A percentile compares a stretch with the other conserved stretches of the same genome.
These are phyloP conservation scores for Pisolithus tinctorius DNA, from an alignment of 768 basidiomycete species.

Conservation along the genomic window DNA sequence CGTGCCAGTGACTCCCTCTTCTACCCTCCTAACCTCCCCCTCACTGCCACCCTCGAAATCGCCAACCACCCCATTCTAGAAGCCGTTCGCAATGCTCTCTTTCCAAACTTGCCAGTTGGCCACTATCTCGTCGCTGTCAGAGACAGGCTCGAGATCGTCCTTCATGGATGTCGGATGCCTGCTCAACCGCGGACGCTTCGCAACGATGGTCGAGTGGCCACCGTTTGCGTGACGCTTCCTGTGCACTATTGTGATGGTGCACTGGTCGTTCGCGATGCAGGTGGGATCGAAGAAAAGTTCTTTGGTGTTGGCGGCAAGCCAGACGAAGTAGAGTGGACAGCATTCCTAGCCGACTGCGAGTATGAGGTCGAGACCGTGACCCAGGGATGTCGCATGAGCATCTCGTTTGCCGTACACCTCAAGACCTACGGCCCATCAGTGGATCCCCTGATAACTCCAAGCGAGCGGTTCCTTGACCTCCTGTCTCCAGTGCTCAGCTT, in stretches of 20 bases:
- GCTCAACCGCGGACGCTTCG: slow-evolving; percentile 47
- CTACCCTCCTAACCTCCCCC: slow-evolving; percentile 65
- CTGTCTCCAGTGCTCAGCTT: slow-evolving; percentile 66
- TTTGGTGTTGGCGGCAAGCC: slow-evolving; percentile 53
- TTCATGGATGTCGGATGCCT: slow-evolving; percentile 51
- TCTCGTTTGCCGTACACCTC: slow-evolving; percentile 68
- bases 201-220: slow-evolving; percentile 66
- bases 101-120: slow-evolving; percentile 61
- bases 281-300: slow-evolving; percentile 57
- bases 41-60: slow-evolving; percentile 72
- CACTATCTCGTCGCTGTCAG: slow-evolving; percentile 63
- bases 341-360: slow-evolving; percentile 68
- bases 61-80: slow-evolving; percentile 80
- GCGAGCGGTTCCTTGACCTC: slow-evolving; percentile 65
- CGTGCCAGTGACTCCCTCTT: slow-evolving; percentile 51
- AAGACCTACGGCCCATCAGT: slow-evolving; percentile 59
- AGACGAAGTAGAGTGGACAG: slow-evolving; percentile 73
- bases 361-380: slow-evolving; percentile 67
- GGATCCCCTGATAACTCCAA: slow-evolving; percentile 65
- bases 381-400: slow-evolving; percentile 60
- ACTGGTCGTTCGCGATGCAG: slow-evolving; percentile 48
- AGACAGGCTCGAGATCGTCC: slow-evolving; percentile 66
- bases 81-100: slow-evolving; percentile 63
- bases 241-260: slow-evolving; percentile 68
- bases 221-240: slow-evolving; percentile 66